These are phyloP conservation scores for Aspergillus neotritici DNA, from an alignment of 2,329 filamentous ascomycete species.

Conservation along the genomic window DNA sequence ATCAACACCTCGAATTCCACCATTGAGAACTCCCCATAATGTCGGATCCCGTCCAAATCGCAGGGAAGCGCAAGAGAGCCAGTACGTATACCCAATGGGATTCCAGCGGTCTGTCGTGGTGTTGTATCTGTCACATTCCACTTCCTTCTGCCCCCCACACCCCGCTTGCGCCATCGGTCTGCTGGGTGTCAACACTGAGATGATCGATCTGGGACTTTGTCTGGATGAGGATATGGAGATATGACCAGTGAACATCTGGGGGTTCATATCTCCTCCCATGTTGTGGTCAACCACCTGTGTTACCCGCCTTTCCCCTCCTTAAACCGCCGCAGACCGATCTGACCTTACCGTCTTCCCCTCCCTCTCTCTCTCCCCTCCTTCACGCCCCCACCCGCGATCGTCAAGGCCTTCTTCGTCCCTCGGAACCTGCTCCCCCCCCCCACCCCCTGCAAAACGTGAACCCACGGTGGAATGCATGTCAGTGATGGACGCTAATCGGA, in stretches of 20 bases:
- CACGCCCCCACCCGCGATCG: background rate
- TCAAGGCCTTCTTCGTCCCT: constrained; percentile 3
- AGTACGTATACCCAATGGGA: constrained; percentile 25
- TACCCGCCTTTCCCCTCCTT: background rate
- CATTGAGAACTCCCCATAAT: constrained; percentile 18
- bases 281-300: background rate
- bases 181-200: too few species aligned
- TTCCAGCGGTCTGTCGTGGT: background rate
- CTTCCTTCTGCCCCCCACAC: constrained; percentile 3
- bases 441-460: background rate
- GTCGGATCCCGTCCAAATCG: constrained; percentile 28
- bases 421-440: background rate
- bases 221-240: too few species aligned
- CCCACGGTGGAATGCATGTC: background rate
- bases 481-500: constrained; percentile 24
- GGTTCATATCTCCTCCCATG: too few species aligned
- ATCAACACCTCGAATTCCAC: background rate
- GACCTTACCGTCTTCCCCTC: background rate
- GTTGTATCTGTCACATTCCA: background rate
- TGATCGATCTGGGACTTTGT: too few species aligned
- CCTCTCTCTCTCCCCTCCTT: background rate
- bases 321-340: background rate
- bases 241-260: too few species aligned
- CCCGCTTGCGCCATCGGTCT: background rate
- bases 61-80: constrained; percentile 37